A percentile compares a stretch with the other conserved stretches of the same genome.
phyloP scores from a whole-genome alignment of 202 grass and related monocot genomes.

The Schoenoplectus tabernaemontani region DNA sequence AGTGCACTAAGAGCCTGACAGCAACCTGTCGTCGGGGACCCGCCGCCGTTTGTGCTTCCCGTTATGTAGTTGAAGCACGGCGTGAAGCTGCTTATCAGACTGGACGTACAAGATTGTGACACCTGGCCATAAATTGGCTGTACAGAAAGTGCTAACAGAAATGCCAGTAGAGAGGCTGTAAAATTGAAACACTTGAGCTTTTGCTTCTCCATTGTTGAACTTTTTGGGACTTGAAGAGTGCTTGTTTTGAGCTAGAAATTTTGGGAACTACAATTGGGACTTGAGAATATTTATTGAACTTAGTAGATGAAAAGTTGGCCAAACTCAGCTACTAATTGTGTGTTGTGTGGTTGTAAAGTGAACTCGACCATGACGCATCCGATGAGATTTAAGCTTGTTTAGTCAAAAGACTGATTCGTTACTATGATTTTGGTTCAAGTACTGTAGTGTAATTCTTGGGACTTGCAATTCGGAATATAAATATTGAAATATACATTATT shows the following conservation, averaged over 20 bases:
- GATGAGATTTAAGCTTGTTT: background rate
- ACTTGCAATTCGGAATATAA: too few relatives aligned
- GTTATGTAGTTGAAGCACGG: conserved; percentile 63
- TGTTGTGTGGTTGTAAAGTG: conserved; percentile 2
- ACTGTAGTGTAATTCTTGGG: background rate
- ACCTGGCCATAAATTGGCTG: conserved; percentile 38
- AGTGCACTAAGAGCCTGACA: conserved; percentile 38
- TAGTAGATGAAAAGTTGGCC: conserved; percentile 24
- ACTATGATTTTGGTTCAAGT: background rate
- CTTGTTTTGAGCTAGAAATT: background rate
- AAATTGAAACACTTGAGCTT: background rate
- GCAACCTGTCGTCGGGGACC: conserved; percentile 49
- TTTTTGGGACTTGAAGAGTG: background rate
- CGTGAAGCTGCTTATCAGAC: conserved; percentile 57
- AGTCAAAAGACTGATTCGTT: background rate
- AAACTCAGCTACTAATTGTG: conserved; percentile 13
- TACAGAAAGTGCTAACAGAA: background rate
- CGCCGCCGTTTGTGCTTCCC: conserved; percentile 48
- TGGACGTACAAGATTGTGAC: conserved; percentile 40
- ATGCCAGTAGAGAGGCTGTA: background rate
- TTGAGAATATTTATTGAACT: conserved; percentile 14
- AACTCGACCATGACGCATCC: background rate
- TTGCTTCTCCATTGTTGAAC: conserved; percentile 12
- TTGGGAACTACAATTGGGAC: background rate
- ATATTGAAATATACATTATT: too few relatives aligned